Conservation (phyloP, 139 green algal genomes). For the Medakamo hakoo region DNA sequence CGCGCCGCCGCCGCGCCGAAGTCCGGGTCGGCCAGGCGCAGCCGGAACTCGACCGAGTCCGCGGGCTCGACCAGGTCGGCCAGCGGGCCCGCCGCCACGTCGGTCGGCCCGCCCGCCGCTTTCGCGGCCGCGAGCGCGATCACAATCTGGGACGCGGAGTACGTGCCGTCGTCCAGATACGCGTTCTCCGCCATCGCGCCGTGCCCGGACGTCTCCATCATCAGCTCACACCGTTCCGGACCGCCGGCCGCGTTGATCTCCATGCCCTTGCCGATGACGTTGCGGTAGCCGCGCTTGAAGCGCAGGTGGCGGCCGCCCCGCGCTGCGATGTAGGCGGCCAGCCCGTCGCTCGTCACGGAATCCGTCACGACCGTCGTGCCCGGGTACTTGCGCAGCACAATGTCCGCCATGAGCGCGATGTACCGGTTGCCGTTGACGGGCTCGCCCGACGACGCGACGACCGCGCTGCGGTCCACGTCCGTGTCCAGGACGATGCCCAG, state of each 20-base stretch:
- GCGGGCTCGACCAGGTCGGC: constrained; percentile 48
- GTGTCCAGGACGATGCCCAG: constrained; percentile 94
- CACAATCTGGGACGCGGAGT: constrained; percentile 77
- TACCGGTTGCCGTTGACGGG: constrained; percentile 90
- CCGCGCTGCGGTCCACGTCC: constrained; percentile 80
- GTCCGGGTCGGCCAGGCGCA: constrained; percentile 25
- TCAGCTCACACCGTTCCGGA: constrained; percentile 48
- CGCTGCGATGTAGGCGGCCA: constrained; percentile 69
- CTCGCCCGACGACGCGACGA: constrained; percentile 54
- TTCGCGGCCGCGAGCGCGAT: constrained; percentile 52
- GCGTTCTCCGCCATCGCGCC: constrained; percentile 85
- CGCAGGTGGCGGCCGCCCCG: constrained; percentile 63
- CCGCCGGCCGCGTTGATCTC: constrained; percentile 59
- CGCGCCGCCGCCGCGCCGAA: constrained; percentile 32
- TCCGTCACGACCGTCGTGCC: constrained; percentile 90
- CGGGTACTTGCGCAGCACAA: constrained; percentile 68
- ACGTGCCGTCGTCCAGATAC: constrained; percentile 86
- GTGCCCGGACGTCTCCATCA: constrained; percentile 94
- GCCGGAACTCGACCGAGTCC: constrained; percentile 50
- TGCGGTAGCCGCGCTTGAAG: constrained; percentile 89
- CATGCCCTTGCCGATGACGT: constrained; percentile 85
- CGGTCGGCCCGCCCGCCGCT: constrained; percentile 24
- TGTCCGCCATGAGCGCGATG: constrained; percentile 74
- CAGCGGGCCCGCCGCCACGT: constrained; percentile 46
- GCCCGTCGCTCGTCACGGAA: constrained; percentile 74